A percentile compares a stretch with the other conserved stretches of the same genome.
phyloP scores from a whole-genome alignment of 2,329 filamentous ascomycete genomes.

The Fusarium protoensiforme region DNA sequence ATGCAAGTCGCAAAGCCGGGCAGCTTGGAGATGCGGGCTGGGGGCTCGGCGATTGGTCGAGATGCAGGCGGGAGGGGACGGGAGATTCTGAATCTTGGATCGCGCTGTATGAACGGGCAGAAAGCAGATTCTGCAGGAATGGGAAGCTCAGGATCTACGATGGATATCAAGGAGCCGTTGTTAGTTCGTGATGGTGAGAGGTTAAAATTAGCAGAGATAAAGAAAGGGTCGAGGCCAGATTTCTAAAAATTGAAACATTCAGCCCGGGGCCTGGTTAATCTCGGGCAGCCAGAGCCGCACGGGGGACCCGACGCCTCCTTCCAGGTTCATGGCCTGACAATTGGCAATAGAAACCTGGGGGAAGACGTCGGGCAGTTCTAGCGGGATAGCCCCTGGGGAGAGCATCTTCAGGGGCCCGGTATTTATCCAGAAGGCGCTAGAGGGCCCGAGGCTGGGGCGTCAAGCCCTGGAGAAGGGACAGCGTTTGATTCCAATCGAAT shows the following conservation, averaged over 20 bases:
- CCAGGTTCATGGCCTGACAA: constrained; percentile 39
- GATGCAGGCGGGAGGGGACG: constrained; percentile 30
- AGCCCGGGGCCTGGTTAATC: constrained; percentile 26
- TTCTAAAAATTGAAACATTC: constrained; percentile 29
- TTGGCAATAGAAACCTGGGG: constrained; percentile 37
- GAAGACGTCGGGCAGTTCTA: constrained; percentile 37
- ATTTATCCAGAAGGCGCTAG: neutral
- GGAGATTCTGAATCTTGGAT: constrained; percentile 5
- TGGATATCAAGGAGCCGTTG: constrained; percentile 6
- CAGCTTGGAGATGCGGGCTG: constrained; percentile 24
- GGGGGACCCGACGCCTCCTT: constrained; percentile 24
- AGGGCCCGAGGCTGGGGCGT: neutral
- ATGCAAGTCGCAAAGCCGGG: constrained; percentile 23
- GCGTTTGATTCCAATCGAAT: neutral
- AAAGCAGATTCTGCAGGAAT: constrained; percentile 35
- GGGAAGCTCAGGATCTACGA: neutral
- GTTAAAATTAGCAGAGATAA: constrained; percentile 1
- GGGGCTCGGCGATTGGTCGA: constrained; percentile 31
- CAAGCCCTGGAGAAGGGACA: neutral
- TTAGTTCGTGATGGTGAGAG: constrained; percentile 10
- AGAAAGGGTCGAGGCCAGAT: constrained; percentile 30
- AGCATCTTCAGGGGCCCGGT: neutral
- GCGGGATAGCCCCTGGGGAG: constrained; percentile 12
- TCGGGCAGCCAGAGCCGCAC: constrained; percentile 34
- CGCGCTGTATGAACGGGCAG: constrained; percentile 6